phyloP scores from a whole-genome alignment of 106 monocot species.

The Narthecium ossifragum region DNA sequence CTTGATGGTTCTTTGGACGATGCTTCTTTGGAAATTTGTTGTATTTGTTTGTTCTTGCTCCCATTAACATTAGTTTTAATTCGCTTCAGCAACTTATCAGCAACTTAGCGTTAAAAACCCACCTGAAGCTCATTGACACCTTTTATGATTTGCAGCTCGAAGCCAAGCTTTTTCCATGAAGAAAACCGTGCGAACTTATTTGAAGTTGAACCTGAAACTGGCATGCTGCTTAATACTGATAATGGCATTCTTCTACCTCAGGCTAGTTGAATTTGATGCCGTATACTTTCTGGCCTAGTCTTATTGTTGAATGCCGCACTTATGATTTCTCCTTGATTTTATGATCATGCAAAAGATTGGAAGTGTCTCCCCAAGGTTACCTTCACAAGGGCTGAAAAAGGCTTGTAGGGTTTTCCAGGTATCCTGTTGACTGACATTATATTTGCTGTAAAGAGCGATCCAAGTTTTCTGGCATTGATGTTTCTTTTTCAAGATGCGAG shows the following conservation, averaged over 20 bases:
- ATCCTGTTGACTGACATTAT: slow-evolving; percentile 1
- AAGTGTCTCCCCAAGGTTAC: slow-evolving; percentile 41
- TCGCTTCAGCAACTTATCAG: no score
- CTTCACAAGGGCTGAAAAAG: slow-evolving; percentile 28
- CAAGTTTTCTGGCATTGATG: no score
- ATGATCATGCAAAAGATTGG: slow-evolving; percentile 48
- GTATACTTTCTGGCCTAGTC: not conserved
- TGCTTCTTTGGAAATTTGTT: no score
- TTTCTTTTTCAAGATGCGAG: no score
- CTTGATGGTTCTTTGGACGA: no score
- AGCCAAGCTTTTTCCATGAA: slow-evolving; percentile 91
- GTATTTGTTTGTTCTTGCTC: no score
- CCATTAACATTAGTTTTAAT: no score
- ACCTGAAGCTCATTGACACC: no score
- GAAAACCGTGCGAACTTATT: slow-evolving; percentile 71
- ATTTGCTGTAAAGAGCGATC: no score
- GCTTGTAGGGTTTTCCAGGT: slow-evolving; percentile 90
- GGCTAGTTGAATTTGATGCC: slow-evolving; percentile 27
- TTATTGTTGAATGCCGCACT: slow-evolving; percentile 10
- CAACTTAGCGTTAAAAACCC: no score
- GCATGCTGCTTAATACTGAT: slow-evolving; percentile 73
- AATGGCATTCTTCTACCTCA: slow-evolving; percentile 64
- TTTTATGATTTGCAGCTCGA: slow-evolving; percentile 56
- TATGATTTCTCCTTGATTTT: slow-evolving; percentile 5
- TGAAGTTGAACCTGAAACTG: slow-evolving; percentile 72